Conservation (phyloP, 2,329 filamentous ascomycete species). For the Aschersonia sp. region DNA sequence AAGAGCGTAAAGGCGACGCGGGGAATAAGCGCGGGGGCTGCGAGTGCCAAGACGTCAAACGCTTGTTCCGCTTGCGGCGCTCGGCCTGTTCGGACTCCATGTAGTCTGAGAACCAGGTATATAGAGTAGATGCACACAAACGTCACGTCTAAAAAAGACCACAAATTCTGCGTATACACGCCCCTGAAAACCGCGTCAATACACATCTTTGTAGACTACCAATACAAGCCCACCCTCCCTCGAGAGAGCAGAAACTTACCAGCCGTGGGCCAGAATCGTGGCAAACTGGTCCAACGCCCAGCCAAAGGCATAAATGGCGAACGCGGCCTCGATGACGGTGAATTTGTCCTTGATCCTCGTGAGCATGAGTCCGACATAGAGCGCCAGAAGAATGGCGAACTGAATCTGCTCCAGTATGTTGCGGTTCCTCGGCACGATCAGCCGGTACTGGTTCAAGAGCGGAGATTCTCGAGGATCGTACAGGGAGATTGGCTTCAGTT, state of each 20-base stretch:
- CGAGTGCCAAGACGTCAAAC: slow-evolving; percentile 65
- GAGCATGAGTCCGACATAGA: slow-evolving; percentile 63
- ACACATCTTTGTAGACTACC: background rate
- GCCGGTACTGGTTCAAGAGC: slow-evolving; percentile 68
- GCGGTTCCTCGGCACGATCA: slow-evolving; percentile 67
- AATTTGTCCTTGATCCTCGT: slow-evolving; percentile 43
- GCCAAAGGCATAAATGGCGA: slow-evolving; percentile 59
- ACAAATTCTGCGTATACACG: slow-evolving; percentile 77
- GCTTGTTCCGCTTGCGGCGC: slow-evolving; percentile 46
- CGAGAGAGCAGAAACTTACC: slow-evolving; percentile 20
- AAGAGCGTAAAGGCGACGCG: slow-evolving; percentile 71
- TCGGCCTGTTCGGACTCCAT: slow-evolving; percentile 39
- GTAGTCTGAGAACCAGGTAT: slow-evolving; percentile 54
- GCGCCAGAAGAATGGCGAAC: slow-evolving; percentile 51
- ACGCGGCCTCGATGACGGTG: slow-evolving; percentile 46
- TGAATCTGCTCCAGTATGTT: slow-evolving; percentile 63
- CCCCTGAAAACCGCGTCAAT: slow-evolving; percentile 32
- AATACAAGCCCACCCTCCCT: too few relatives aligned
- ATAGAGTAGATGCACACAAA: slow-evolving; percentile 58
- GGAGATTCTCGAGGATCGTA: slow-evolving; percentile 67
- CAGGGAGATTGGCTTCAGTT: slow-evolving; percentile 65
- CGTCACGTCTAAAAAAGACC: slow-evolving; percentile 73
- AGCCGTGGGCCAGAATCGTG: slow-evolving; percentile 60
- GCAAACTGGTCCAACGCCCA: slow-evolving; percentile 70
- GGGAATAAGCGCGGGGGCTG: slow-evolving; percentile 62